These are phyloP conservation scores for Phaeosphaeriaceae sp. DNA, from an alignment of 2,329 filamentous ascomycete genomes.

Conservation along the genomic window DNA sequence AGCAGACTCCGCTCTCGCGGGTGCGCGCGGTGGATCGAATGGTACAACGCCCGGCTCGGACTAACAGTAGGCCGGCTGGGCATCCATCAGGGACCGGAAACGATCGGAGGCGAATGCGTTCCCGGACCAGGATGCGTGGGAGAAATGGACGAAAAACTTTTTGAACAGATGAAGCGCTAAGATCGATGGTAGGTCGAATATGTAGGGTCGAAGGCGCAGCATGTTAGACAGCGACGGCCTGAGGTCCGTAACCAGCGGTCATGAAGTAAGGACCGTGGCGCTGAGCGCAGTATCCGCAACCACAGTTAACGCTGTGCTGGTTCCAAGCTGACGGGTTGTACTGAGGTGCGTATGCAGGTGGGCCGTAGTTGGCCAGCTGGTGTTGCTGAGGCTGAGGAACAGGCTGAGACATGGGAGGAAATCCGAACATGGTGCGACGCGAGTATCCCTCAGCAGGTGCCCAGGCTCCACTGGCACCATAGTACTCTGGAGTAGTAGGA, in stretches of 20 bases:
- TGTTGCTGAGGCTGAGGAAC: slow-evolving; percentile 50
- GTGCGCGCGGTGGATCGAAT: slow-evolving; percentile 21
- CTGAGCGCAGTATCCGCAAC: slow-evolving; percentile 47
- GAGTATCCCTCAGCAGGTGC: slow-evolving; percentile 54
- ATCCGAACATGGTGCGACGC: slow-evolving; percentile 52
- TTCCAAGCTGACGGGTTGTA: slow-evolving; percentile 48
- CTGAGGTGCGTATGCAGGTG: slow-evolving; percentile 41
- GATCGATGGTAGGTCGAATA: slow-evolving; percentile 32
- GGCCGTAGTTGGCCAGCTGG: slow-evolving; percentile 44
- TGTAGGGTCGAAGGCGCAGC: slow-evolving; percentile 25
- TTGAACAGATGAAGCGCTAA: slow-evolving; percentile 43
- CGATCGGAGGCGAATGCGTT: slow-evolving; percentile 16
- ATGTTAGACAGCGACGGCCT: slow-evolving; percentile 44
- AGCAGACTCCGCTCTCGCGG: slow-evolving; percentile 25
- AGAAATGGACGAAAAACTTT: slow-evolving; percentile 38
- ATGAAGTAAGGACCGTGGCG: slow-evolving; percentile 49
- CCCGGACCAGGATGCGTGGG: slow-evolving; percentile 9
- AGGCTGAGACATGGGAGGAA: slow-evolving; percentile 47
- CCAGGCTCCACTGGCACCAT: slow-evolving; percentile 56
- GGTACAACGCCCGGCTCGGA: slow-evolving; percentile 24
- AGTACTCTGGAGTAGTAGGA: slow-evolving; percentile 62
- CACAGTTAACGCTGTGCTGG: slow-evolving; percentile 46
- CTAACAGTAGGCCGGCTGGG: slow-evolving; percentile 23
- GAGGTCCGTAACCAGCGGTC: slow-evolving; percentile 47
- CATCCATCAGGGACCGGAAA: slow-evolving; percentile 22